Evolutionary conservation across 805 yeast species (phyloP).

Genomic region (Saccharomycopsis sp.): DNA sequence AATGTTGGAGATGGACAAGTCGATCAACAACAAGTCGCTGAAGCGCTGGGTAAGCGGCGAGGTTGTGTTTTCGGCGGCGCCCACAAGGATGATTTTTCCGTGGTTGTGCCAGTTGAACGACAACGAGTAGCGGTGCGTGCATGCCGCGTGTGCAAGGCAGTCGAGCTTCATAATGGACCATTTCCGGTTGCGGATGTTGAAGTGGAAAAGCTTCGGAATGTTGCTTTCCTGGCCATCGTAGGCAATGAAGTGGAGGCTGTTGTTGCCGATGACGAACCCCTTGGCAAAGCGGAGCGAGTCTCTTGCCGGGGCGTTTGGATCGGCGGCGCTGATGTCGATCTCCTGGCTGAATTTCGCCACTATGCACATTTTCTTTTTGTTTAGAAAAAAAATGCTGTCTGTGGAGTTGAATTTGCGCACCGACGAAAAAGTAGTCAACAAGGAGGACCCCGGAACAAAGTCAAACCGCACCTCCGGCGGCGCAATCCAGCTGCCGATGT

Average conservation of each 20-base stretch:
- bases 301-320: constrained; percentile 2
- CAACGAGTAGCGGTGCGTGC: constrained; percentile 57
- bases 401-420: not conserved
- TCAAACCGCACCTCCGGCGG: not conserved
- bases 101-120: constrained; percentile 74
- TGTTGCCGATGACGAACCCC: constrained; percentile 8
- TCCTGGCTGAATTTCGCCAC: not conserved
- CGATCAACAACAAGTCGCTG: constrained; percentile 40
- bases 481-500: not conserved
- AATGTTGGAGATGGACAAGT: constrained; percentile 48
- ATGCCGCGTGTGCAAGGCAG: constrained; percentile 44
- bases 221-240: constrained; percentile 4
- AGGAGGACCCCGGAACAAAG: not conserved
- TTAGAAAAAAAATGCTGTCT: constrained; percentile 5
- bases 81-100: constrained; percentile 60
- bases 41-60: constrained; percentile 2
- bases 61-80: constrained; percentile 28
- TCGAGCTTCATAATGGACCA: constrained; percentile 60
- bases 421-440: constrained; percentile 6
- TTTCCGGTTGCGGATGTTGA: constrained; percentile 46
- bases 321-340: not conserved
- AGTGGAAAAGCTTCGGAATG: constrained; percentile 38
- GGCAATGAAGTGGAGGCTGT: constrained; percentile 26
- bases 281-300: not conserved
- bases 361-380: not conserved